phyloP scores from a whole-genome alignment of 768 basidiomycete genomes.

The Sutorius australiensis region DNA sequence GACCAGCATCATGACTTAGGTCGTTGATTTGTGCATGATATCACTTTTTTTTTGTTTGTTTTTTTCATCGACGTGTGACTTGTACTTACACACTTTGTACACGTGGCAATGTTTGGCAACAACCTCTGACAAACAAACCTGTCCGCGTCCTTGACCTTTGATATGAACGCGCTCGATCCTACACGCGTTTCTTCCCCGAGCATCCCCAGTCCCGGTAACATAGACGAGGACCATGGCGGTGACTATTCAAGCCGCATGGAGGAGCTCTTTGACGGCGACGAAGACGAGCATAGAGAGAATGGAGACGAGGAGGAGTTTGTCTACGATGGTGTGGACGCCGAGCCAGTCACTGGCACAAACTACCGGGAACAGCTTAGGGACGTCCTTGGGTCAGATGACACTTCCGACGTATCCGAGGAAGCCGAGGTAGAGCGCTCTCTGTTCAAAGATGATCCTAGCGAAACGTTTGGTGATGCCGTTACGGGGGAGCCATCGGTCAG shows the following conservation, averaged over 20 bases:
- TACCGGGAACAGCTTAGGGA: conserved; percentile 71
- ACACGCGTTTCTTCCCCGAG: conserved; percentile 7
- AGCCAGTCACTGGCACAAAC: conserved; percentile 39
- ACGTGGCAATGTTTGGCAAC: conserved; percentile 29
- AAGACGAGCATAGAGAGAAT: conserved; percentile 40
- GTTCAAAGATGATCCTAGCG: conserved; percentile 36
- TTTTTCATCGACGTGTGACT: neutral
- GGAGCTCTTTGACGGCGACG: conserved; percentile 37
- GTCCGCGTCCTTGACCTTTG: neutral
- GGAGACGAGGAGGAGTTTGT: conserved; percentile 63
- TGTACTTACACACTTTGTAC: neutral
- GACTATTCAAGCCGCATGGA: conserved; percentile 26
- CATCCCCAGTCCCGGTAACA: conserved; percentile 19
- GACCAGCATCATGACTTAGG: conserved; percentile 33
- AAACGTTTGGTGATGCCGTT: conserved; percentile 24
- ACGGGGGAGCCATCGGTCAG: conserved; percentile 32
- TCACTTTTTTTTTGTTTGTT: conserved; percentile 5
- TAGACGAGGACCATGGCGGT: conserved; percentile 20
- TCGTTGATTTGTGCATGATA: conserved; percentile 14
- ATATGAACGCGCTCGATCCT: conserved; percentile 11
- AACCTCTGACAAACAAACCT: conserved; percentile 25
- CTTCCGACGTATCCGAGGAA: conserved; percentile 45
- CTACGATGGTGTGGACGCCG: conserved; percentile 68
- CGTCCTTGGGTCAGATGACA: conserved; percentile 63
- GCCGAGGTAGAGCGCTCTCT: conserved; percentile 46